These are phyloP conservation scores for Aspergillus sp. DNA, from an alignment of 2,329 filamentous ascomycete genomes.

Conservation along the genomic window DNA sequence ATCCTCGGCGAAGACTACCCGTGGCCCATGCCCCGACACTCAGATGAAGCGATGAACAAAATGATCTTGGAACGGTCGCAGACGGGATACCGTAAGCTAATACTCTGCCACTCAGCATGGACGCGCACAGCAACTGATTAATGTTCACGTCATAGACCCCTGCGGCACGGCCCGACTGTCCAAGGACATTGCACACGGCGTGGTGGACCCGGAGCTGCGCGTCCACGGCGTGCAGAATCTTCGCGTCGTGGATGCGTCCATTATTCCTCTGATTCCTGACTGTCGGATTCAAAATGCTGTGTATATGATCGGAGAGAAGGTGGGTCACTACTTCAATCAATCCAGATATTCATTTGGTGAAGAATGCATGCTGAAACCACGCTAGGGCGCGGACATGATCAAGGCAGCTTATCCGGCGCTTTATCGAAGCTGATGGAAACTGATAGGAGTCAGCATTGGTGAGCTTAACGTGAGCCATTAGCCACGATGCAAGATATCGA, in stretches of 20 bases:
- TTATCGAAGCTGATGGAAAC: neutral
- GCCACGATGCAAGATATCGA: no score
- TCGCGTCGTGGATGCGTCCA: slow-evolving; percentile 2
- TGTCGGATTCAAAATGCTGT: slow-evolving; percentile 2
- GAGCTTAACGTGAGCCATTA: no score
- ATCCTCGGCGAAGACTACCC: neutral
- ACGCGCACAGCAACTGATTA: neutral
- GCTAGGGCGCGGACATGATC: neutral
- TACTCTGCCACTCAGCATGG: neutral
- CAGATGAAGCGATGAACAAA: slow-evolving; percentile 6
- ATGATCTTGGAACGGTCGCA: neutral
- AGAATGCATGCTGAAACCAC: neutral
- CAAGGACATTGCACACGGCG: neutral
- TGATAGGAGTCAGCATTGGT: no score
- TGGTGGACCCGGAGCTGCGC: slow-evolving; percentile 2
- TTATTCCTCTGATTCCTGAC: slow-evolving; percentile 1
- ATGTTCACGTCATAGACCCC: neutral
- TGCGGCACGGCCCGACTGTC: slow-evolving; percentile 5
- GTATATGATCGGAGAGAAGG: slow-evolving; percentile 7
- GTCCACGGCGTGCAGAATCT: slow-evolving; percentile 1
- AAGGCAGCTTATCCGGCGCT: neutral
- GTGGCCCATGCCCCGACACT: slow-evolving; percentile 3
- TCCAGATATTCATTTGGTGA: no score
- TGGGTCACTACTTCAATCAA: neutral
- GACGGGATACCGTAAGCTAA: neutral